Evolutionary conservation across 306 rosid species (phyloP).

Genomic region (Sechiopsis laciniata): DNA sequence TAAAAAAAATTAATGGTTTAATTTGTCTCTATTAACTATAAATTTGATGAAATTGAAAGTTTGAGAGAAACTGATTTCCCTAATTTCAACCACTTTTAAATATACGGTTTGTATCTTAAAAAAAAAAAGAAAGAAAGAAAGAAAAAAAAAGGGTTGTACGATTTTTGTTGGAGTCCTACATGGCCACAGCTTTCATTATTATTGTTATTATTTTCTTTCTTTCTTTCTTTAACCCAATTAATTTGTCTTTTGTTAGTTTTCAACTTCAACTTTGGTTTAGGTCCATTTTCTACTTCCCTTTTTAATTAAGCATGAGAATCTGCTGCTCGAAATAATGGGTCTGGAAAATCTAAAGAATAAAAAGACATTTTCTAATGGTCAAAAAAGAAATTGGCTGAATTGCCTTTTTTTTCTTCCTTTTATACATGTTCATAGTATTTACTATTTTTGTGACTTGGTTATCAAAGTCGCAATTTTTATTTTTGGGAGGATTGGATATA

Average conservation of each 20-base stretch:
- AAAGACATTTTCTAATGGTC: background rate
- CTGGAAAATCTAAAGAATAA: background rate
- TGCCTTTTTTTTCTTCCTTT: background rate
- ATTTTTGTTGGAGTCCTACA: background rate
- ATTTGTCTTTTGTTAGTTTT: background rate
- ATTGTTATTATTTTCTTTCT: background rate
- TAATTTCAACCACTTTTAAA: background rate
- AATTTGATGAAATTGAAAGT: too few relatives aligned
- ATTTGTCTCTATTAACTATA: too few relatives aligned
- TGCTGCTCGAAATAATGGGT: slow-evolving; percentile 3
- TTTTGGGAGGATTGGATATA: background rate
- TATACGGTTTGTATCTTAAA: background rate
- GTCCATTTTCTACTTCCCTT: slow-evolving; percentile 1
- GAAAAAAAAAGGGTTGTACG: too few relatives aligned
- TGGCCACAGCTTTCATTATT: background rate
- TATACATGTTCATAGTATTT: background rate
- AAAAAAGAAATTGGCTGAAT: background rate
- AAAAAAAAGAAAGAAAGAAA: too few relatives aligned
- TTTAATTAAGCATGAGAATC: background rate
- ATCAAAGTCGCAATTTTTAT: background rate
- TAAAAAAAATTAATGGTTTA: too few relatives aligned
- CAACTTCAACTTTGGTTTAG: background rate
- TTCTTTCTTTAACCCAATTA: background rate
- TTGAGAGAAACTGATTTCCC: too few relatives aligned
- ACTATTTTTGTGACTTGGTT: background rate